Evolutionary conservation across 2,329 filamentous ascomycete species (phyloP).

Genomic region (Endothia cerciana): DNA sequence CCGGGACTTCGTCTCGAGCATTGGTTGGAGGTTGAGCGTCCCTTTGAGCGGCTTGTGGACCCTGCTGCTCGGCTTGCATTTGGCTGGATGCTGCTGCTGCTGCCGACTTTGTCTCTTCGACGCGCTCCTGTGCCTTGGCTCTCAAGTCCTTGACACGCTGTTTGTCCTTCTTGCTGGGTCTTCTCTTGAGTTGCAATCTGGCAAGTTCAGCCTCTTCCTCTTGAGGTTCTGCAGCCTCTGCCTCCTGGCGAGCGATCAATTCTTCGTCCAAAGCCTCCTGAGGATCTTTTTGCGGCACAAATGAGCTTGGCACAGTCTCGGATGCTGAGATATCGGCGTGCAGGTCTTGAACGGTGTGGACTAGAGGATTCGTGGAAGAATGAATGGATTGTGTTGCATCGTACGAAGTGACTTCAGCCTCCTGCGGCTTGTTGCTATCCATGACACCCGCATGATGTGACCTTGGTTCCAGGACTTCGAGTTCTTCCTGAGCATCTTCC

Average conservation of each 20-base stretch:
- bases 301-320: neutral
- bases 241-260: slow-evolving; percentile 15
- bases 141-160: slow-evolving; percentile 20
- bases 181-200: slow-evolving; percentile 21
- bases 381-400: neutral
- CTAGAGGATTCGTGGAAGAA: neutral
- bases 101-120: slow-evolving; percentile 8
- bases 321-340: neutral
- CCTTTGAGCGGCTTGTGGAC: neutral
- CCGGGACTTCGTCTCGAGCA: neutral
- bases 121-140: slow-evolving; percentile 18
- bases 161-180: slow-evolving; percentile 24
- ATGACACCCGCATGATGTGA: neutral
- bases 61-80: neutral
- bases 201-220: slow-evolving; percentile 21
- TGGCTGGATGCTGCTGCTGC: neutral
- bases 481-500: neutral
- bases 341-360: neutral
- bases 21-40: neutral
- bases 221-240: slow-evolving; percentile 12
- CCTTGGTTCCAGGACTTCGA: neutral
- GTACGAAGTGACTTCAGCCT: neutral
- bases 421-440: slow-evolving; percentile 1
- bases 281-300: neutral
- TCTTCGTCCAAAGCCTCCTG: slow-evolving; percentile 7